Evolutionary conservation across 2,329 filamentous ascomycete species (phyloP).

Genomic region (Madurella mycetomatis): DNA sequence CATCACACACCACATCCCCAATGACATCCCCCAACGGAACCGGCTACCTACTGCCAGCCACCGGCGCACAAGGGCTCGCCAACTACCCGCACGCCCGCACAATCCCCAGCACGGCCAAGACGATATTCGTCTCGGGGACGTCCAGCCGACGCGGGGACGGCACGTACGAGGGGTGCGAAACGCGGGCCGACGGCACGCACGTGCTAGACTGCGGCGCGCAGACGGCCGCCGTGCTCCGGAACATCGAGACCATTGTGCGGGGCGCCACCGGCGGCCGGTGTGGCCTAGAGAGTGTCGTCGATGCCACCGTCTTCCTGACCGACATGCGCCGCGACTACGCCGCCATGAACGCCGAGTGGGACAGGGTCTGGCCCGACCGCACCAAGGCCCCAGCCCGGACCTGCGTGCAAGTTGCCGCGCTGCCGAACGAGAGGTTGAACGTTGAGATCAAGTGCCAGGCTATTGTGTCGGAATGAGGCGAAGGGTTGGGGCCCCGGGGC

Average conservation of each 20-base stretch:
- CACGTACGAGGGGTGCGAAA: constrained; percentile 31
- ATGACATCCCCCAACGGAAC: constrained; percentile 28
- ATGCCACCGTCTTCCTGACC: constrained; percentile 33
- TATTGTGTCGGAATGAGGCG: neutral
- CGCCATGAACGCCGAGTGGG: constrained; percentile 35
- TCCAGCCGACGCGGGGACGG: constrained; percentile 33
- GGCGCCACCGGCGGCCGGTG: constrained; percentile 29
- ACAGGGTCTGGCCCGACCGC: constrained; percentile 33
- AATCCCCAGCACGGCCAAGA: constrained; percentile 23
- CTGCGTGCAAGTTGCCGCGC: constrained; percentile 31
- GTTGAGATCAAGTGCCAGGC: constrained; percentile 34
- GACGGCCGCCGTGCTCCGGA: constrained; percentile 32
- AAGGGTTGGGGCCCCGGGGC: too few species aligned
- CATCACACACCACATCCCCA: neutral
- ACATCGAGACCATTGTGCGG: constrained; percentile 30
- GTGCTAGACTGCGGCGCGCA: constrained; percentile 30
- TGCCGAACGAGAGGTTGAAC: constrained; percentile 31
- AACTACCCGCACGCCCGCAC: constrained; percentile 35
- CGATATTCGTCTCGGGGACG: constrained; percentile 32
- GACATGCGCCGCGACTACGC: constrained; percentile 31
- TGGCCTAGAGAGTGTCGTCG: constrained; percentile 32
- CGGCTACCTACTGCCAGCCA: constrained; percentile 29
- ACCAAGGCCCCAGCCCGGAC: constrained; percentile 31
- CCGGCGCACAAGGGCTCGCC: constrained; percentile 31
- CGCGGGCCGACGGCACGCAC: constrained; percentile 24